phyloP scores from a whole-genome alignment of 257 asterid genomes.

The Echium plantagineum region DNA sequence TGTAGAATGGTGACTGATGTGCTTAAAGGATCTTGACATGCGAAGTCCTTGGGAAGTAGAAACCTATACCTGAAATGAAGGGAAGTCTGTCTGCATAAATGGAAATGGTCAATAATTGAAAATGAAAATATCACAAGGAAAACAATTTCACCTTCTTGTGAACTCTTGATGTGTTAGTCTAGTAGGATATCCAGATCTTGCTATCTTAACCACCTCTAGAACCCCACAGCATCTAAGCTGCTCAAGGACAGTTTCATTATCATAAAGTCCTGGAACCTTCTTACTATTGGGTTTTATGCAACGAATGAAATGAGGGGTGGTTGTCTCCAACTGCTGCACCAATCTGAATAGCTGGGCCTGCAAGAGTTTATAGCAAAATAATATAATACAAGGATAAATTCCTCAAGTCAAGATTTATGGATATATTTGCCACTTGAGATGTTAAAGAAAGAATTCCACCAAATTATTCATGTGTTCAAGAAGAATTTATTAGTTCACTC shows the following conservation, averaged over 20 bases:
- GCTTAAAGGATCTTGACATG: slow-evolving; percentile 39
- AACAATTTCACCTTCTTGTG: slow-evolving; percentile 31
- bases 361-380: slow-evolving; percentile 5
- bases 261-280: slow-evolving; percentile 38
- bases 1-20: slow-evolving; percentile 37
- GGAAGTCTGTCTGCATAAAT: slow-evolving; percentile 12
- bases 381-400: too few species aligned
- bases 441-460: background rate
- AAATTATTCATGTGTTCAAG: background rate
- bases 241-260: slow-evolving; percentile 32
- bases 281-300: slow-evolving; percentile 51
- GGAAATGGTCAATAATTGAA: slow-evolving; percentile 6
- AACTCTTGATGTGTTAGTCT: slow-evolving; percentile 62
- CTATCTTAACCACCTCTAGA: slow-evolving; percentile 38
- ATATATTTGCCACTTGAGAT: too few species aligned
- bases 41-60: slow-evolving; percentile 27
- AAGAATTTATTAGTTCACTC: background rate
- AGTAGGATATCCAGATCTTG: slow-evolving; percentile 50
- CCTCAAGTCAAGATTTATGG: too few species aligned
- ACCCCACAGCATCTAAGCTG: slow-evolving; percentile 52
- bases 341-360: slow-evolving; percentile 43
- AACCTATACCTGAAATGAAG: slow-evolving; percentile 33
- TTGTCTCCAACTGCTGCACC: slow-evolving; percentile 46
- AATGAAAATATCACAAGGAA: slow-evolving; percentile 5
- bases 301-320: slow-evolving; percentile 43